Base-by-base conservation (phyloP, 2,329 filamentous ascomycete genomes). In the Epichloe coenophiala region DNA sequence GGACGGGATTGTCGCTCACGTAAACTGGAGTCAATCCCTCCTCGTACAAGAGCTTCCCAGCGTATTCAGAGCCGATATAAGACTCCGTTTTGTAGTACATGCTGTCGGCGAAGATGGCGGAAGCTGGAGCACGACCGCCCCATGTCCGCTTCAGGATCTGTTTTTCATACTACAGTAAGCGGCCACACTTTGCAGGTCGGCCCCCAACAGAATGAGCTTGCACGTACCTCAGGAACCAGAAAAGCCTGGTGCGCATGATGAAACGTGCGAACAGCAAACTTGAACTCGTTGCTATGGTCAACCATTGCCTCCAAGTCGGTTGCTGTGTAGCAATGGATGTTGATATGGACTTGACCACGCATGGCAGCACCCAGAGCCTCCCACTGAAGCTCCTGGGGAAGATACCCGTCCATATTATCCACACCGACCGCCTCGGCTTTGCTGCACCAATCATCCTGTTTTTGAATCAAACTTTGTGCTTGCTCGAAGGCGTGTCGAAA, bases 41-140 rank as follows among this genome's bases (percentile, higher is more conserved):
- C 21, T 85, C 81, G 56, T 80, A 80, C 0, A 86, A 71, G 4
- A 80, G 71, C 60, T 83, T 84, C 27, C 81, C 82, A 2, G 82
- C 81, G 53, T 77, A 77, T 60, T 84, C 79, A 11, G 80, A 83
- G 0, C 75, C 82, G 4, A 77, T 68, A 56, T 82, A 84, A 0
- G 81, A 69, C 65, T 86, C 83, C 1, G 76, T 71, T 65, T 86
- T 85, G 72, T 85, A 86, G 62, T 77, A 83, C 78, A 84, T 84
- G 60, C 81, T 84, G 59, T 86, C 81, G 9, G 83, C 81, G 57
- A 86, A 86, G 3, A 84, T 67, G n/a, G 77, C 82, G 15, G 71
- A 75, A 3, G 73, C 76, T n/a, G 75, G 77, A 15, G 75, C 63
- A 0, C 70, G 69, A 12, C 70, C 72, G 13, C 77, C 77, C 65